Percentiles rank a stretch among this genome's conserved stretches.
These are phyloP conservation scores for Thamnidium elegans DNA, from an alignment of 192 early-diverging fungal species.

Conservation along the genomic window DNA sequence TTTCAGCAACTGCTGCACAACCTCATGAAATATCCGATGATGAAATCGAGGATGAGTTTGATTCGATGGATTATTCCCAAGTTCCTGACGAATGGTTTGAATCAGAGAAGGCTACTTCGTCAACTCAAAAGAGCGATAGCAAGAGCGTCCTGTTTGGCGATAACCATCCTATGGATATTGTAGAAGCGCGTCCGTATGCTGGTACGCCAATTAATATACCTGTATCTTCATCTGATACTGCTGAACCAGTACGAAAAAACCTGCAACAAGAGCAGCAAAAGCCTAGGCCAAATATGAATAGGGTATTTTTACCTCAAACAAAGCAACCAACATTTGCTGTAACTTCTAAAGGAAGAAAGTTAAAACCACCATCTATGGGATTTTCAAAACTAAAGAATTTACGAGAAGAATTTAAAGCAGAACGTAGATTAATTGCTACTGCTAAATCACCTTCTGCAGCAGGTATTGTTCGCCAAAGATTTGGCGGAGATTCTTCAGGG, in stretches of 20 bases:
- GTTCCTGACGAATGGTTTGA: constrained; percentile 38
- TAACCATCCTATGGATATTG: background rate
- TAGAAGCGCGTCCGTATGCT: background rate
- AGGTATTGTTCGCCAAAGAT: background rate
- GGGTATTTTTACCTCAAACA: background rate
- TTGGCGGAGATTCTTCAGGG: background rate
- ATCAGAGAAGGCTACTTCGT: background rate
- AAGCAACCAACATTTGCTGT: constrained; percentile 22
- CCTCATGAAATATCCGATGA: background rate
- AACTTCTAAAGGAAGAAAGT: constrained; percentile 27
- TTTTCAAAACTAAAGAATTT: constrained; percentile 25
- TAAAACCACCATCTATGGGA: constrained; percentile 32
- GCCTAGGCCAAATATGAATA: constrained; percentile 9
- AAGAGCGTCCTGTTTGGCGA: constrained; percentile 1
- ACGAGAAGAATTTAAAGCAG: constrained; percentile 24
- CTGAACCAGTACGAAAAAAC: background rate
- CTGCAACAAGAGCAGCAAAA: background rate
- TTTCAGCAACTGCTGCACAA: background rate
- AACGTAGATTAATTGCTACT: constrained; percentile 26
- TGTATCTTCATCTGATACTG: background rate
- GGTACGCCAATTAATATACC: background rate
- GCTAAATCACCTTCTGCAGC: constrained; percentile 16
- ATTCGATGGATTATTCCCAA: constrained; percentile 36
- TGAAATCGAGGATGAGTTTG: constrained; percentile 30
- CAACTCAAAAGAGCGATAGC: background rate